Percentiles rank a stretch among this genome's conserved stretches.
phyloP scores from a whole-genome alignment of 169 alveolate species.

The Cryptosporidium sp. region DNA sequence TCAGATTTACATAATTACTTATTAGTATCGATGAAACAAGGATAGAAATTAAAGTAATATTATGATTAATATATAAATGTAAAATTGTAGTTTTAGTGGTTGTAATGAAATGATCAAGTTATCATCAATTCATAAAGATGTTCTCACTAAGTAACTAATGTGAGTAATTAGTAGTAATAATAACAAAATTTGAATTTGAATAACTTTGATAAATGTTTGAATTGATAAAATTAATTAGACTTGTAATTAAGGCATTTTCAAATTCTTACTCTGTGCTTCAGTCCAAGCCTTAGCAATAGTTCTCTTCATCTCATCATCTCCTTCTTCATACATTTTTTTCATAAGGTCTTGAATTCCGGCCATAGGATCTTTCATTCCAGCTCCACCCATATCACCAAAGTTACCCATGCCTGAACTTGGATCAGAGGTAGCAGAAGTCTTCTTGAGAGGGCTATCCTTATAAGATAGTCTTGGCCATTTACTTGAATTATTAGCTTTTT shows the following conservation, averaged over 20 bases:
- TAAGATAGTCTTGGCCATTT: conserved; percentile 71
- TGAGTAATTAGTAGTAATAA: not conserved
- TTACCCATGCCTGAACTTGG: conserved; percentile 68
- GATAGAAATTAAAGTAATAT: no score
- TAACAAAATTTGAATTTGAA: not conserved
- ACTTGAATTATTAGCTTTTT: not conserved
- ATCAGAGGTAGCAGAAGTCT: conserved; percentile 63
- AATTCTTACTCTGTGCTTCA: conserved; percentile 79
- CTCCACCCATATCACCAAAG: conserved; percentile 69
- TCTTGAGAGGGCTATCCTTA: conserved; percentile 76
- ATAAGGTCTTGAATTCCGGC: conserved; percentile 82
- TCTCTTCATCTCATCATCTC: conserved; percentile 93
- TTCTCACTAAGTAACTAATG: no score
- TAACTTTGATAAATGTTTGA: no score
- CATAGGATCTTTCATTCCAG: conserved; percentile 81
- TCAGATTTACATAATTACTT: conserved; percentile 16
- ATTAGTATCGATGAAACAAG: not conserved
- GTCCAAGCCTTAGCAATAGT: conserved; percentile 96
- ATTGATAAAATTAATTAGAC: not conserved
- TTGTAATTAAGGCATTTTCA: conserved; percentile 28
- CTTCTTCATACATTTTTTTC: conserved; percentile 85
- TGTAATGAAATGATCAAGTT: not conserved
- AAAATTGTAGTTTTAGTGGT: not conserved
- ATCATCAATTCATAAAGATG: no score
- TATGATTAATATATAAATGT: not conserved